phyloP scores from a whole-genome alignment of 345 rosid genomes.

The Hibiscus tridactylites region DNA sequence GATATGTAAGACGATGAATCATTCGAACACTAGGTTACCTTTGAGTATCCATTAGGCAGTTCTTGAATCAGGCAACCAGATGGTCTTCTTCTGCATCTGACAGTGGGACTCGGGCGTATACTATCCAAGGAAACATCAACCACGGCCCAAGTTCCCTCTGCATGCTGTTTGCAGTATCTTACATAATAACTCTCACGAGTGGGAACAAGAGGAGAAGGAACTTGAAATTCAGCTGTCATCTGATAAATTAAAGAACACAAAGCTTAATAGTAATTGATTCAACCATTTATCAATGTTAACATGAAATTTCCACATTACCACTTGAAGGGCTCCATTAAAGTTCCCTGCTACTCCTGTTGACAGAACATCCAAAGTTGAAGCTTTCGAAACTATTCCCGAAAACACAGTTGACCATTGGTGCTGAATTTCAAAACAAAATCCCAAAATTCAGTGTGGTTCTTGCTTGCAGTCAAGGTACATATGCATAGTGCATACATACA shows the following conservation, averaged over 20 bases:
- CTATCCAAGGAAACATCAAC: constrained; percentile 89
- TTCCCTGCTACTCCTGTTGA: constrained; percentile 62
- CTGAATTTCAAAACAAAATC: constrained; percentile 28
- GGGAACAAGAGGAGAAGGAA: constrained; percentile 75
- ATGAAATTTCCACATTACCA: constrained; percentile 30
- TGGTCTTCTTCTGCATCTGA: constrained; percentile 64
- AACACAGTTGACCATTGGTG: constrained; percentile 72
- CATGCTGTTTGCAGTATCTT: constrained; percentile 71
- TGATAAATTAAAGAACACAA: constrained; percentile 8
- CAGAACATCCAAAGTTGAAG: constrained; percentile 53
- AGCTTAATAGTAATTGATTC: background rate
- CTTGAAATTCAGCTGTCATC: constrained; percentile 86
- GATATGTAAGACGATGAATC: background rate
- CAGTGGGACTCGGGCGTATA: constrained; percentile 38
- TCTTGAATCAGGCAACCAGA: constrained; percentile 89
- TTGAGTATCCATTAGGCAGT: constrained; percentile 67
- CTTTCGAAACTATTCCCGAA: constrained; percentile 59
- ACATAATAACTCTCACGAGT: constrained; percentile 64
- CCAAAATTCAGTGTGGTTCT: background rate
- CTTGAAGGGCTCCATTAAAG: constrained; percentile 68
- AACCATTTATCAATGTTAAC: background rate
- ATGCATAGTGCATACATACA: too few species aligned
- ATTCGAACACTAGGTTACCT: constrained; percentile 28
- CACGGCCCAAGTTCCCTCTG: constrained; percentile 80
- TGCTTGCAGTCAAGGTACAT: background rate